phyloP scores from a whole-genome alignment of 306 rosid species.

The Ammopiptanthus mongolicus region DNA sequence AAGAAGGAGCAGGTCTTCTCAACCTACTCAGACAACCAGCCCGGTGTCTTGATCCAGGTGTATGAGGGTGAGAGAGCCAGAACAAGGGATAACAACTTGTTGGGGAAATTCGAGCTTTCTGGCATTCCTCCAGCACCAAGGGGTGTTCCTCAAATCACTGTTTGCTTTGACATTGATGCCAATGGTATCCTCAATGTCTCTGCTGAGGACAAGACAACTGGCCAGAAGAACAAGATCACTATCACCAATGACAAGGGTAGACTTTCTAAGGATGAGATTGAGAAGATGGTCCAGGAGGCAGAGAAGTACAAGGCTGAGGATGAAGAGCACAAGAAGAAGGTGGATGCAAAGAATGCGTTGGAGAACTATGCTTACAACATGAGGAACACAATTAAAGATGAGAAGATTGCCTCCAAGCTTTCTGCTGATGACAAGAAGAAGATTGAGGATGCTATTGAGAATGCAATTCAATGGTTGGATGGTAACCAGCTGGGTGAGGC shows the following conservation, averaged over 20 bases:
- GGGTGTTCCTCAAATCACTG: conserved; percentile 53
- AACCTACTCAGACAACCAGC: conserved; percentile 62
- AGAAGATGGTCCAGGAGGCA: conserved; percentile 59
- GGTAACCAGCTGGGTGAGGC: conserved; percentile 52
- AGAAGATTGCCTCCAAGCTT: conserved; percentile 38
- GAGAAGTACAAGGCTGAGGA: conserved; percentile 65
- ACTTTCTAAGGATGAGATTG: conserved; percentile 49
- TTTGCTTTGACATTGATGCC: conserved; percentile 62
- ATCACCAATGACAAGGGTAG: conserved; percentile 59
- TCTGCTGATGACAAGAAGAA: conserved; percentile 38
- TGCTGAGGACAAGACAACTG: conserved; percentile 46
- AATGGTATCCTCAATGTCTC: conserved; percentile 69
- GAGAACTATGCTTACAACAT: conserved; percentile 54
- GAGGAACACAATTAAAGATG: conserved; percentile 53
- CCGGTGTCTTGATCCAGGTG: conserved; percentile 51
- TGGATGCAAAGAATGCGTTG: conserved; percentile 40
- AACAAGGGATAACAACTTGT: conserved; percentile 50
- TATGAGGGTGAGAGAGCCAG: conserved; percentile 61
- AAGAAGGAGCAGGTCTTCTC: conserved; percentile 69
- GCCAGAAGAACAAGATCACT: conserved; percentile 52
- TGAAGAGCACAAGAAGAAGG: conserved; percentile 64
- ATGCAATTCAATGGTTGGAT: conserved; percentile 53
- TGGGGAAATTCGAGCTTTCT: conserved; percentile 47
- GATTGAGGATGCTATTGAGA: conserved; percentile 52
- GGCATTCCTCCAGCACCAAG: conserved; percentile 60